Evolutionary conservation across 305 asterid genomes (phyloP).

Genomic region (Fraxinus latifolia): DNA sequence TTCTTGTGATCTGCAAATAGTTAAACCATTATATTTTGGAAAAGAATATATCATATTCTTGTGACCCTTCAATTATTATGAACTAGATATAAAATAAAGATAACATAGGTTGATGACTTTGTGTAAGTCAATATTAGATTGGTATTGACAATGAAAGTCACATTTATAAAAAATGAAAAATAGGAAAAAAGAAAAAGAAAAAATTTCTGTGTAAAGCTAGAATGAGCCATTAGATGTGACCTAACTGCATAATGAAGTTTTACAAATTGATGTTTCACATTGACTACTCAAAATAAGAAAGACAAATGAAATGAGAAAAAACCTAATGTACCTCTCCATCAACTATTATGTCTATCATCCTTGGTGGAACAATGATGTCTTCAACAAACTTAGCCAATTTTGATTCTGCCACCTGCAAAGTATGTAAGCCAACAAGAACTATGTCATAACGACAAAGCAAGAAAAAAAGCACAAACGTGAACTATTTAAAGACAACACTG

Average conservation of each 20-base stretch:
- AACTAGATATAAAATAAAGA: constrained; percentile 11
- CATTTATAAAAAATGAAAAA: not conserved
- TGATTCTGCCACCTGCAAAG: constrained; percentile 84
- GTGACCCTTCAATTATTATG: constrained; percentile 9
- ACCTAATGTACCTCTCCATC: constrained; percentile 81
- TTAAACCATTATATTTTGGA: not conserved
- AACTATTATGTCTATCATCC: constrained; percentile 88
- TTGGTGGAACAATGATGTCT: constrained; percentile 94
- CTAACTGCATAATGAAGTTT: not conserved
- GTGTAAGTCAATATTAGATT: not conserved
- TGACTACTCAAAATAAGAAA: constrained; percentile 11
- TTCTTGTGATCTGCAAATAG: not conserved
- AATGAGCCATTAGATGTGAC: not conserved
- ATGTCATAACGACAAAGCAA: constrained; percentile 25
- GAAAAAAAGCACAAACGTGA: constrained; percentile 9
- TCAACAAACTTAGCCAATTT: constrained; percentile 91
- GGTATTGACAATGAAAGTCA: constrained; percentile 4
- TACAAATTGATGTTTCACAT: not conserved
- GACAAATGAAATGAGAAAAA: constrained; percentile 21
- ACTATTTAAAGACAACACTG: constrained; percentile 1
- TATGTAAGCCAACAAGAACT: constrained; percentile 22
- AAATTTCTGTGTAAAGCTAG: constrained; percentile 10
- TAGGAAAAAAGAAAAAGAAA: not conserved
- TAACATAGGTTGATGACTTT: not conserved
- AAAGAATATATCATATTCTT: constrained; percentile 4